Conservation (phyloP, 352 stramenopile species). For the Saprolegnia diclina region DNA sequence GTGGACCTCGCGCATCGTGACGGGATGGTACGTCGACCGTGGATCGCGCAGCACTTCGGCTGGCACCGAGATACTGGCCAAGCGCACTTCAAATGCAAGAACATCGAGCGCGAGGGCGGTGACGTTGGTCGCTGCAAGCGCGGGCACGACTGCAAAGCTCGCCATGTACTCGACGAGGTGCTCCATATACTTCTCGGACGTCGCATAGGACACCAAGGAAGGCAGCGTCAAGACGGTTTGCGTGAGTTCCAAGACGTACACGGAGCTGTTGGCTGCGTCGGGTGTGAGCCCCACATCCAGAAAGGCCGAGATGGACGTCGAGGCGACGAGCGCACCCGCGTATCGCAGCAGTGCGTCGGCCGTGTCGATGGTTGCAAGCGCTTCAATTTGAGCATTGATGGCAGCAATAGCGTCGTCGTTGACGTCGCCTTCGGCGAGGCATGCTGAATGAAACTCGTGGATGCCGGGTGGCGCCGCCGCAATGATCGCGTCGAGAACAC, state of each 20-base stretch:
- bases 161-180: conserved; percentile 47
- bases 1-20: conserved; percentile 55
- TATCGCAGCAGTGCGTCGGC: conserved; percentile 38
- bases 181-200: conserved; percentile 45
- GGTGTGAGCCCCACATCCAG: conserved; percentile 43
- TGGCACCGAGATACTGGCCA: conserved; percentile 81
- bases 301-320: conserved; percentile 38
- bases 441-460: conserved; percentile 52
- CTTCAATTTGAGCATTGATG: conserved; percentile 36
- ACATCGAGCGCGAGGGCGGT: conserved; percentile 36
- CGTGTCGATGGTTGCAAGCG: conserved; percentile 39
- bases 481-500: conserved; percentile 48
- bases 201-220: conserved; percentile 62
- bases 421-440: conserved; percentile 41
- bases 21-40: conserved; percentile 81
- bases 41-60: conserved; percentile 80
- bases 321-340: conserved; percentile 42
- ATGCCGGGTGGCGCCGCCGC: conserved; percentile 47
- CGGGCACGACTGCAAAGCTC: neutral
- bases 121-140: neutral
- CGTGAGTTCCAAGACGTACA: conserved; percentile 41
- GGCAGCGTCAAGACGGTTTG: conserved; percentile 61
- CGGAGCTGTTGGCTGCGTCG: conserved; percentile 41
- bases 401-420: conserved; percentile 38
- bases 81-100: conserved; percentile 60